These are phyloP conservation scores for Suzukiozyma palmioleophila DNA, from an alignment of 1,139 yeast genomes.

Conservation along the genomic window DNA sequence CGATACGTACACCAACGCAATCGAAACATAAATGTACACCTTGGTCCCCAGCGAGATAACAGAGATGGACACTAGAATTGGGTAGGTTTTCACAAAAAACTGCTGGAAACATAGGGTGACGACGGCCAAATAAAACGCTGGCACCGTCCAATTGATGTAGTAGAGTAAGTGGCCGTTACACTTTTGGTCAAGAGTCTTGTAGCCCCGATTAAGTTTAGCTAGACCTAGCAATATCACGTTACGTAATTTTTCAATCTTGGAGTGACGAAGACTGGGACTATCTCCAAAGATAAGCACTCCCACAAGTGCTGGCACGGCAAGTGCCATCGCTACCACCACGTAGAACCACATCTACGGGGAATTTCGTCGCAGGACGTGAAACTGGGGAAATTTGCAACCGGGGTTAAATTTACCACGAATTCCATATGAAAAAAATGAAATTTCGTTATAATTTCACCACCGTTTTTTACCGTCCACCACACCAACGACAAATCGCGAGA, in stretches of 20 bases:
- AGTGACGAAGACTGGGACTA: constrained; percentile 43
- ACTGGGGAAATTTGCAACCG: too few relatives aligned
- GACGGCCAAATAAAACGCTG: constrained; percentile 42
- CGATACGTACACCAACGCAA: constrained; percentile 31
- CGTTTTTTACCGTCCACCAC: background rate
- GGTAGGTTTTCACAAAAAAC: constrained; percentile 41
- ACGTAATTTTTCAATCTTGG: constrained; percentile 23
- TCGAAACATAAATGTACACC: constrained; percentile 23
- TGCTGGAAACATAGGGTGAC: constrained; percentile 42
- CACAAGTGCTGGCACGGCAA: background rate
- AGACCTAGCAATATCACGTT: constrained; percentile 7
- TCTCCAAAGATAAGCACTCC: constrained; percentile 46
- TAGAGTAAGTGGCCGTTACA: constrained; percentile 15
- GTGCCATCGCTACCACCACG: background rate
- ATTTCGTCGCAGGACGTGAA: background rate
- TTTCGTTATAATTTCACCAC: too few relatives aligned
- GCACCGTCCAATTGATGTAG: constrained; percentile 40
- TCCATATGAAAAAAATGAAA: too few relatives aligned
- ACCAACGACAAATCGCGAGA: background rate
- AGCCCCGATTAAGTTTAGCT: constrained; percentile 4
- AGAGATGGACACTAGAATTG: constrained; percentile 16
- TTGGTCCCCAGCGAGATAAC: constrained; percentile 10
- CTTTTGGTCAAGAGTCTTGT: constrained; percentile 7
- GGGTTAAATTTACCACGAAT: too few relatives aligned
- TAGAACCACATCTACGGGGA: constrained; percentile 2